phyloP scores from a whole-genome alignment of 2,329 filamentous ascomycete species.

The Trichoderma brevicompactum region DNA sequence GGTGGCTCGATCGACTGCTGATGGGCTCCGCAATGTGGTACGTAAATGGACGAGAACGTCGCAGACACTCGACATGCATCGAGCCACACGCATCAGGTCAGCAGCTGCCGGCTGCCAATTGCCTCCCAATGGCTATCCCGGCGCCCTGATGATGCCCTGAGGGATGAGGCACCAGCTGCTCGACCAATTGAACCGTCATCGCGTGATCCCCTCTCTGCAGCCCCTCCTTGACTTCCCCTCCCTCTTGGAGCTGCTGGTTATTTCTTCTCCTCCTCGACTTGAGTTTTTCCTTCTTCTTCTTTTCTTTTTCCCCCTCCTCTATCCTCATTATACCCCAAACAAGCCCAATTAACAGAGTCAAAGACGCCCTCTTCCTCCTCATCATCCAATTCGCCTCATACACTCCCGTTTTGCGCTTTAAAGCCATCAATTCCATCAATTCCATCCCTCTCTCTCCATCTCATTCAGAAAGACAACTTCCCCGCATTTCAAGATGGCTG shows the following conservation, averaged over 20 bases:
- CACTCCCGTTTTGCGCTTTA: neutral
- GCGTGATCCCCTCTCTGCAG: conserved; percentile 31
- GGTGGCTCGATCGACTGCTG: conserved; percentile 28
- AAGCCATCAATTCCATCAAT: neutral
- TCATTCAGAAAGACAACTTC: conserved; percentile 26
- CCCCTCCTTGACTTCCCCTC: conserved; percentile 32
- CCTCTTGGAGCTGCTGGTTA: conserved; percentile 32
- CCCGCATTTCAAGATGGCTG: conserved; percentile 55
- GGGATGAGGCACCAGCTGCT: conserved; percentile 20
- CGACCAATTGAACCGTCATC: conserved; percentile 30
- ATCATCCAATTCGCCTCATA: conserved; percentile 13
- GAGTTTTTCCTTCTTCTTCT: conserved; percentile 30
- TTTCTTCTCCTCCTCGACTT: conserved; percentile 32
- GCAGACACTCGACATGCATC: conserved; percentile 14
- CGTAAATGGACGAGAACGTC: conserved; percentile 18
- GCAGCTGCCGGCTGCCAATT: neutral
- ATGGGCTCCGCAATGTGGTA: conserved; percentile 26
- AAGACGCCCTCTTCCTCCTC: conserved; percentile 29
- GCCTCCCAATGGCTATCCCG: neutral
- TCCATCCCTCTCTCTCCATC: conserved; percentile 30
- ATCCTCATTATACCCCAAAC: conserved; percentile 29
- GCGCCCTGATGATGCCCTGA: conserved; percentile 21
- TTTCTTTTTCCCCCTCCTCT: conserved; percentile 33
- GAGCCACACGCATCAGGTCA: conserved; percentile 20
- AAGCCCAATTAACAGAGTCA: conserved; percentile 30